These are phyloP conservation scores for Nepenthes gracilis DNA, from an alignment of 148 eudicot genomes.

Conservation along the genomic window DNA sequence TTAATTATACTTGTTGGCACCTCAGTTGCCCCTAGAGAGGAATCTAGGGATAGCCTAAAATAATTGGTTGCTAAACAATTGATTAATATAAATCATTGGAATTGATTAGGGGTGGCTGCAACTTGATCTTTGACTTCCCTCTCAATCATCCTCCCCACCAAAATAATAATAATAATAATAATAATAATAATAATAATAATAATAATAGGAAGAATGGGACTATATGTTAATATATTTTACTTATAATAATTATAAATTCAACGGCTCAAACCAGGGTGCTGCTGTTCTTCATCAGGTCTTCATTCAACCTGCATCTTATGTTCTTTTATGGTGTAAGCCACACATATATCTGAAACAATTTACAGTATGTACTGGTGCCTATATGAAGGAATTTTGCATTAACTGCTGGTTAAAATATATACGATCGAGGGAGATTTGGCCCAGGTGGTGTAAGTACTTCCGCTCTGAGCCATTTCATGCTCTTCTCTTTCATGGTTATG, in stretches of 20 bases:
- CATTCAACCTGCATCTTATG: background rate
- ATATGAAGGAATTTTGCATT: background rate
- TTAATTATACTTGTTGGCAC: background rate
- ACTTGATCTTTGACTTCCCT: slow-evolving; percentile 6
- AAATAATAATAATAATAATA: too few relatives aligned
- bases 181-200: too few relatives aligned
- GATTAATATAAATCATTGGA: background rate
- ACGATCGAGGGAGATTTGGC: too few relatives aligned
- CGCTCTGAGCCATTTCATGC: background rate
- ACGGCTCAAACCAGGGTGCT: slow-evolving; percentile 76
- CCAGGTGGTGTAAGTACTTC: too few relatives aligned
- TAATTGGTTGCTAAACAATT: background rate
- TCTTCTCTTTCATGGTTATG: background rate
- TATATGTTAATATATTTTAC: slow-evolving; percentile 28
- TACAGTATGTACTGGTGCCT: background rate
- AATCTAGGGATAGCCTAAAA: slow-evolving; percentile 30
- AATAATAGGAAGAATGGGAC: slow-evolving; percentile 7
- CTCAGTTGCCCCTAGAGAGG: slow-evolving; percentile 22
- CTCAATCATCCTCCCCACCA: too few relatives aligned
- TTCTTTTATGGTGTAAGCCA: background rate
- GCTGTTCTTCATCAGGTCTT: slow-evolving; percentile 61
- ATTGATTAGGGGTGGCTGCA: background rate
- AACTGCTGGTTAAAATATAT: too few relatives aligned
- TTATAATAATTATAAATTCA: slow-evolving; percentile 45
- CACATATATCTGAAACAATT: too few relatives aligned